Base-by-base conservation (phyloP, 148 eudicot species). In the Vaccinium corymbosum region DNA sequence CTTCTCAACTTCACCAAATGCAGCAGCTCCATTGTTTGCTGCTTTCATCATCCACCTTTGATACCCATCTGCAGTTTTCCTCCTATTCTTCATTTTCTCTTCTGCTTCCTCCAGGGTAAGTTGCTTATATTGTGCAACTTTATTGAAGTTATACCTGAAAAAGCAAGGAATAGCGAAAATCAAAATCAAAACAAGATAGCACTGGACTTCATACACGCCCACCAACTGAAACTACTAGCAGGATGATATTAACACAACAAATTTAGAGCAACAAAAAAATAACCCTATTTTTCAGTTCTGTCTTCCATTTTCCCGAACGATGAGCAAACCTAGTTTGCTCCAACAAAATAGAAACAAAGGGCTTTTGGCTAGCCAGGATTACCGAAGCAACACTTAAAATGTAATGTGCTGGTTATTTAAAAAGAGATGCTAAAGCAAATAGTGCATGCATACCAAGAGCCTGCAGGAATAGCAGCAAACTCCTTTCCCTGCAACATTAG, bases 1-100 rank as follows among this genome's bases (percentile, higher is more conserved):
- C 73, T 88, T 92, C 79, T 88, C 95, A 57, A 88, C 90, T 89
- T 91, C 94, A 84, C 94, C 94, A 89, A 97, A 94, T 20, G 94
- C 94, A 76, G 98, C 94, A 81, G 99, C 84, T 70, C 99, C 99
- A 83, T 88, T 92, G 87, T 90, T 94, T 50, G 99, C 97, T 61
- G 95, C 93, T 89, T 97, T 97, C 99, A 97, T 97, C 97, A 97
- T 94, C 99, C 99, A 97, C 85, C 99, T 92, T 86, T 93, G 85
- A 80, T 94, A 94, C 19, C 99, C 99, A 86, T 97, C 99, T 11
- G 98, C 95, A 80, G 95, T 92, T 89, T 92, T 94, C 86, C 96
- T 90, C 89, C 99, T 92, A 86, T 97, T 97, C 83, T 92, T 97
- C 93, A 97, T 94, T 88, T 94, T 94, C 88, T 97, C 99, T 88